These are phyloP conservation scores for Petasospora fabianii DNA, from an alignment of 1,139 yeast genomes.

Conservation along the genomic window DNA sequence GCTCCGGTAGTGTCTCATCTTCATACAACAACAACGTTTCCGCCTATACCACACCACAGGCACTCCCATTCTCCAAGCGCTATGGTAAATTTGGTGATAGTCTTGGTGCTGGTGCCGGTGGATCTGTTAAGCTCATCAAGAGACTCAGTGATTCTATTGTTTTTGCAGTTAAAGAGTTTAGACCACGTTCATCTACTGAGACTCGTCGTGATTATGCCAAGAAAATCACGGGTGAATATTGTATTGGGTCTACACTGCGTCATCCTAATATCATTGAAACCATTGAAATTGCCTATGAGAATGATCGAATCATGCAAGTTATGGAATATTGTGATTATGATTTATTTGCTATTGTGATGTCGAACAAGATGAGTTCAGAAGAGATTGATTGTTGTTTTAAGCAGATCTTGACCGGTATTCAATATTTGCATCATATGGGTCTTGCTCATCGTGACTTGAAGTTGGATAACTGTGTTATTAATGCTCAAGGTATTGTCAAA, in stretches of 20 bases:
- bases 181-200: slow-evolving; percentile 74
- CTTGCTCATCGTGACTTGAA: slow-evolving; percentile 90
- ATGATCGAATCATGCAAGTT: slow-evolving; percentile 81
- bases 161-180: slow-evolving; percentile 91
- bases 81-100: slow-evolving; percentile 83
- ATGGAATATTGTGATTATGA: slow-evolving; percentile 96
- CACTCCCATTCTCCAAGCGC: slow-evolving; percentile 59
- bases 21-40: slow-evolving; percentile 29
- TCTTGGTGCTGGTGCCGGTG: slow-evolving; percentile 96
- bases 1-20: slow-evolving; percentile 24
- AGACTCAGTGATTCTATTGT: slow-evolving; percentile 64
- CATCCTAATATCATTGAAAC: slow-evolving; percentile 92
- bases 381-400: slow-evolving; percentile 90
- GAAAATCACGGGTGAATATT: slow-evolving; percentile 92
- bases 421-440: slow-evolving; percentile 82
- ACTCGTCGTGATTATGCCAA: slow-evolving; percentile 84
- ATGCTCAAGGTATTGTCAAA: slow-evolving; percentile 79
- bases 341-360: slow-evolving; percentile 92
- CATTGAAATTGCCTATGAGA: slow-evolving; percentile 85
- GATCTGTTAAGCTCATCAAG: slow-evolving; percentile 75
- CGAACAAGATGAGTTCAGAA: slow-evolving; percentile 81
- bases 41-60: slow-evolving; percentile 30
- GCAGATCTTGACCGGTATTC: slow-evolving; percentile 79
- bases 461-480: slow-evolving; percentile 90
- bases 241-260: slow-evolving; percentile 87